Evolutionary conservation across 2,329 filamentous ascomycete genomes (phyloP).

Genomic region (Colletotrichum magnum): DNA sequence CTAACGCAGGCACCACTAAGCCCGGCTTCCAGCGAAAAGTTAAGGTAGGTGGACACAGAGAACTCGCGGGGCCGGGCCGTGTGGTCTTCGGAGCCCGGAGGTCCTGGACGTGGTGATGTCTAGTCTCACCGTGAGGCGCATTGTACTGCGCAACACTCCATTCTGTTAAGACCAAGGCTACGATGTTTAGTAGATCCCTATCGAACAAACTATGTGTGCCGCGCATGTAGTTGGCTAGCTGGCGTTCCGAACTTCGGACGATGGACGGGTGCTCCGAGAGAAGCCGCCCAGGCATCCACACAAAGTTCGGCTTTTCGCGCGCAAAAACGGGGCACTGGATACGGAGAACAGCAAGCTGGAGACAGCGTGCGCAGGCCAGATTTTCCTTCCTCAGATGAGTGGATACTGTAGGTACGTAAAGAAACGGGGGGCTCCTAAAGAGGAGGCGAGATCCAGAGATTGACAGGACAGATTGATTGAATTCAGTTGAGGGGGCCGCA

Average conservation of each 20-base stretch:
- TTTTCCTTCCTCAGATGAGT: constrained; percentile 25
- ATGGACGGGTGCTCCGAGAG: constrained; percentile 36
- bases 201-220: constrained; percentile 2
- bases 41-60: neutral
- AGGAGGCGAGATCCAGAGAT: constrained; percentile 28
- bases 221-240: constrained; percentile 20
- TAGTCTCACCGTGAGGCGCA: constrained; percentile 38
- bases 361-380: constrained; percentile 32
- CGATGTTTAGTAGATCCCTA: neutral
- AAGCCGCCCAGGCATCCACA: constrained; percentile 35
- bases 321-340: constrained; percentile 34
- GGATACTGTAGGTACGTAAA: constrained; percentile 27
- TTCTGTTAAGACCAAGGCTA: neutral
- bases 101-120: neutral
- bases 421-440: constrained; percentile 20
- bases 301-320: constrained; percentile 36
- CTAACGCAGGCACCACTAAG: constrained; percentile 19
- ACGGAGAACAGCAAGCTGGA: constrained; percentile 30
- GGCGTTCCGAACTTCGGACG: constrained; percentile 36
- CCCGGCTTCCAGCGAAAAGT: neutral
- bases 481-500: constrained; percentile 27
- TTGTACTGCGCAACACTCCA: constrained; percentile 12
- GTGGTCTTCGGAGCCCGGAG: constrained; percentile 8
- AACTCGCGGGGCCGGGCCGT: constrained; percentile 21
- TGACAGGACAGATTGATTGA: constrained; percentile 37